Base-by-base conservation (phyloP, 2,329 filamentous ascomycete genomes). In the Penicillium digitatum region DNA sequence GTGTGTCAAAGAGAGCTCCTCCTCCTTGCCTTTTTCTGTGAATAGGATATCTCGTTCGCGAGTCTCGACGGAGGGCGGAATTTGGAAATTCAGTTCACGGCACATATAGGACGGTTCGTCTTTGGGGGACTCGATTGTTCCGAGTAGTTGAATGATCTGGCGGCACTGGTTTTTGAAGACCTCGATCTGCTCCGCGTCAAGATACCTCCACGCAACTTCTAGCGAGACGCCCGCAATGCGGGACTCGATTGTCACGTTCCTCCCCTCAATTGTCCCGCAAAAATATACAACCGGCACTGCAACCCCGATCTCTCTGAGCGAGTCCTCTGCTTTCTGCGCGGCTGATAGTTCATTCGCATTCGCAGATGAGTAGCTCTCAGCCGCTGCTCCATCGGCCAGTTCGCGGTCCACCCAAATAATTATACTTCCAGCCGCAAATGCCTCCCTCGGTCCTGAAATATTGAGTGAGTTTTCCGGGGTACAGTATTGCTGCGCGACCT, bases 211-310 rank as follows among this genome's bases (percentile, higher is more conserved):
- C n/a, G 66, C 72, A 40, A 70, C 64, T 39, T 74, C 69, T 29
- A 76, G 60, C 14, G 73, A 70, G 45, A 74, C 69, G 5, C 74
- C 74, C 4, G 73, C 71, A 22, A 76, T 71, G 40, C 73, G 65
- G 14, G 72, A 72, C 59, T 75, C 72, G 39, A 74, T 66, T 8
- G 73, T 70, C 38, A 75, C 65, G 54, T 76, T 74, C 48, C 69
- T 73, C 39, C 66, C 72, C 26, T 72, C 68, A 42, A 76, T 63
- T 31, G 62, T 70, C 14, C 72, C 70, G 49, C 65, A 72, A n/a
- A 74, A 74, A 48, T 70, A 66, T 57, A 72, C 66, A 40, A 69
- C 58, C 1, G 74, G 74, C 10, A 75, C 64, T 6, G 66, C 57
- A 37, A 74, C 64, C 1, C 64, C 66, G 20, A 74, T 52, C 27